A percentile compares a stretch with the other conserved stretches of the same genome.
phyloP scores from a whole-genome alignment of 192 early-diverging fungal genomes.

The Podila verticillata region DNA sequence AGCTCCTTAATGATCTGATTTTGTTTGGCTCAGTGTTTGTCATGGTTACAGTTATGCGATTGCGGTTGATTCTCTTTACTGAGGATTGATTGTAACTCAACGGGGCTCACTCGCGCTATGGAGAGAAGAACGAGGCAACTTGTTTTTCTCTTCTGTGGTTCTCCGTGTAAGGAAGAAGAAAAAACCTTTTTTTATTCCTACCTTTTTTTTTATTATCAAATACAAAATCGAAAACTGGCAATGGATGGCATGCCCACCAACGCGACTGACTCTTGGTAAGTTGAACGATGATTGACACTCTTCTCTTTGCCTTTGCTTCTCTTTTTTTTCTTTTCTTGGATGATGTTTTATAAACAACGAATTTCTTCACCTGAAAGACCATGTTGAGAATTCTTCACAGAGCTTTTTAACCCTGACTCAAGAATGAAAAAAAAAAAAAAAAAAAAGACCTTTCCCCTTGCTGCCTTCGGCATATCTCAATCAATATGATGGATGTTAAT shows the following conservation, averaged over 20 bases:
- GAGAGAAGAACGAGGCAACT: neutral
- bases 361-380: constrained; percentile 56
- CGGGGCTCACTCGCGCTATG: constrained; percentile 50
- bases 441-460: too few species aligned
- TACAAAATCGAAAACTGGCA: neutral
- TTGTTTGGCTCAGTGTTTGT: constrained; percentile 44
- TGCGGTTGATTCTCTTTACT: constrained; percentile 30
- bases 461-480: too few species aligned
- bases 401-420: constrained; percentile 54
- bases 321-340: constrained; percentile 11
- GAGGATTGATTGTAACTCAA: constrained; percentile 46
- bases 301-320: neutral
- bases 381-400: constrained; percentile 52
- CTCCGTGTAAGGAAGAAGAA: neutral
- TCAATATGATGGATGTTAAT: too few species aligned
- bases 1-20: constrained; percentile 47
- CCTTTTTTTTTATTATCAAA: neutral
- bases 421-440: too few species aligned
- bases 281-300: neutral
- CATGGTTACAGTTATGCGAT: constrained; percentile 54
- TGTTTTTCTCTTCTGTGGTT: constrained; percentile 1
- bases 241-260: too few species aligned
- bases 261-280: neutral
- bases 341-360: constrained; percentile 53
- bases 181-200: neutral